Percentiles rank a stretch among this genome's conserved stretches.
Conservation (phyloP, 2,329 filamentous ascomycete species). For the Scopulariopsis brevicaulis region DNA sequence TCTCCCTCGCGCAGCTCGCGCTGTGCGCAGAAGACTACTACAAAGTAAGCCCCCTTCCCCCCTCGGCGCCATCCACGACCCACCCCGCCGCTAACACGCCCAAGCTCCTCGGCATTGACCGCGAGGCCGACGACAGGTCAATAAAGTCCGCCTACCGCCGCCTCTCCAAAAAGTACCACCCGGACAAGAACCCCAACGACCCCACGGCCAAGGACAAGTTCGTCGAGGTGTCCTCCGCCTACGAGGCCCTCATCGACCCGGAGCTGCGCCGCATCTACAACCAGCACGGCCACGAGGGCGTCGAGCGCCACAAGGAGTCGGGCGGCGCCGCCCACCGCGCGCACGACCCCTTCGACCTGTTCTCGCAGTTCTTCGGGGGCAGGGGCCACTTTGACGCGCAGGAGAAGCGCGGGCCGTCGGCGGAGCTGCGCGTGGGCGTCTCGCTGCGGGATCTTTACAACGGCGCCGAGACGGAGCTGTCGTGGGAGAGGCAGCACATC, state of each 20-base stretch:
- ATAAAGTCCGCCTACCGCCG: conserved; percentile 90
- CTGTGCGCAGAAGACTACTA: conserved; percentile 65
- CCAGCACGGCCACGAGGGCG: conserved; percentile 81
- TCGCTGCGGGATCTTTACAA: conserved; percentile 88
- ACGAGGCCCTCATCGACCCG: conserved; percentile 76
- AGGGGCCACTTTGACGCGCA: conserved; percentile 72
- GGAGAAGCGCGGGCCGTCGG: conserved; percentile 73
- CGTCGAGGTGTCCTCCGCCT: conserved; percentile 87
- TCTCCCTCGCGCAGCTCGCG: conserved; percentile 41
- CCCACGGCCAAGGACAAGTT: conserved; percentile 78
- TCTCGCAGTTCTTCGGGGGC: conserved; percentile 93
- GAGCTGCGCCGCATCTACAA: conserved; percentile 86
- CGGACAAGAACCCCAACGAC: conserved; percentile 95
- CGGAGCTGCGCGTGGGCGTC: conserved; percentile 74
- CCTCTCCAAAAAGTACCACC: conserved; percentile 91
- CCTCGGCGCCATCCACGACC: background rate
- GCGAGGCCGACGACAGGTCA: conserved; percentile 70
- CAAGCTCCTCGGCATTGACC: conserved; percentile 70
- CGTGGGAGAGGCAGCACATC: conserved; percentile 87
- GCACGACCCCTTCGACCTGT: conserved; percentile 91
- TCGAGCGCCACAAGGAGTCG: conserved; percentile 70
- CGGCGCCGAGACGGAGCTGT: conserved; percentile 75
- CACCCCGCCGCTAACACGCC: background rate
- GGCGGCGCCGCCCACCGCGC: conserved; percentile 47
- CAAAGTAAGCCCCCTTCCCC: conserved; percentile 41